Conservation (phyloP, 1,284 basidiomycete genomes). For the Calocybe gambosa region DNA sequence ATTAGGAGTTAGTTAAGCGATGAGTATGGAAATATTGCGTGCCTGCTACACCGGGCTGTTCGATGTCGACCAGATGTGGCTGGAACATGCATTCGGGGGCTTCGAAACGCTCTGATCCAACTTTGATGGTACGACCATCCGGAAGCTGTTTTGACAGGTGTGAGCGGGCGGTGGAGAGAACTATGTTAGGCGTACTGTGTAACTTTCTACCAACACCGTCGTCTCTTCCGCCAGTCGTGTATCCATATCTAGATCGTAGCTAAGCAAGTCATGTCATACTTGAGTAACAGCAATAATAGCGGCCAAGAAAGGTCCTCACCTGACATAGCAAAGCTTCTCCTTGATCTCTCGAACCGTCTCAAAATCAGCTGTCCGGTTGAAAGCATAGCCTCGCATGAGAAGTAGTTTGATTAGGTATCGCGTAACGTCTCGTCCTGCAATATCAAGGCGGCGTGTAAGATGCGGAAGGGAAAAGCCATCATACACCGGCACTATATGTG, state of each 20-base stretch:
- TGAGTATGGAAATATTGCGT: slow-evolving; percentile 17
- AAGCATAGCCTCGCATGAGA: slow-evolving; percentile 97
- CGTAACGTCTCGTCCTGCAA: slow-evolving; percentile 97
- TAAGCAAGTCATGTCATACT: slow-evolving; percentile 24
- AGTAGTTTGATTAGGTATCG: slow-evolving; percentile 98
- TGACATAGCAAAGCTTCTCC: slow-evolving; percentile 97
- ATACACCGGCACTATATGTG: slow-evolving; percentile 98
- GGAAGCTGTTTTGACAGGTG: slow-evolving; percentile 63
- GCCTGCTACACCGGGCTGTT: slow-evolving; percentile 96
- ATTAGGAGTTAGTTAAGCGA: too few species aligned
- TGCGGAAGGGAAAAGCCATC: slow-evolving; percentile 96
- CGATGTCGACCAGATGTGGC: slow-evolving; percentile 95
- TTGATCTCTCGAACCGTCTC: slow-evolving; percentile 99
- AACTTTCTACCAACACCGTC: slow-evolving; percentile 92
- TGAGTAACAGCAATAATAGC: not conserved
- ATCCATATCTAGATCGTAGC: slow-evolving; percentile 95
- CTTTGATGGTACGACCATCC: slow-evolving; percentile 94
- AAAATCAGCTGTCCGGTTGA: slow-evolving; percentile 98
- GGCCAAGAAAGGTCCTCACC: slow-evolving; percentile 37
- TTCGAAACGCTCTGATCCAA: slow-evolving; percentile 98
- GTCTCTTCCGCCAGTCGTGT: slow-evolving; percentile 94
- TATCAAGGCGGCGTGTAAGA: slow-evolving; percentile 90
- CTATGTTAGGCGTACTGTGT: slow-evolving; percentile 62
- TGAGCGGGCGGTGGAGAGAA: not conserved
- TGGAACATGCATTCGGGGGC: slow-evolving; percentile 99